These are phyloP conservation scores for Aureobasidium sp. DNA, from an alignment of 2,329 filamentous ascomycete genomes.

Conservation along the genomic window DNA sequence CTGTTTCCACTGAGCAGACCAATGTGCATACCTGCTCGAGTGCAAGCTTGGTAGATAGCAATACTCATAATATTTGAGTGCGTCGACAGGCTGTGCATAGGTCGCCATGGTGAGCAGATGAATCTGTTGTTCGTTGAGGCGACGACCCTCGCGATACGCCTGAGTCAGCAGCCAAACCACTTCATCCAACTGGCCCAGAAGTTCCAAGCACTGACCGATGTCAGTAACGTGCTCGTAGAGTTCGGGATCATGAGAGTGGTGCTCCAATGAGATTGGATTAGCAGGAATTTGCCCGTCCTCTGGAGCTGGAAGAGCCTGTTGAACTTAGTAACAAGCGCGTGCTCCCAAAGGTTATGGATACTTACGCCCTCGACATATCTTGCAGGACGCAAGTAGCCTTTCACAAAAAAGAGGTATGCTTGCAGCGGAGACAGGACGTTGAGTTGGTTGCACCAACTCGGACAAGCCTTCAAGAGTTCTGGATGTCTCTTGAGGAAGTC, in stretches of 20 bases:
- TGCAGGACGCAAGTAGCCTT: constrained; percentile 4
- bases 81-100: constrained; percentile 10
- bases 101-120: background rate
- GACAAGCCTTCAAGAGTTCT: background rate
- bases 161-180: background rate
- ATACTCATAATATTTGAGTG: constrained; percentile 13
- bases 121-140: background rate
- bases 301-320: background rate
- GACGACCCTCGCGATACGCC: background rate
- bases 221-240: constrained; percentile 6
- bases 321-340: background rate
- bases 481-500: constrained; percentile 1
- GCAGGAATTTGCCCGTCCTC: background rate
- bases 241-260: background rate
- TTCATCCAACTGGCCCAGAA: background rate
- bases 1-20: too few relatives aligned
- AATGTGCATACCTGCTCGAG: background rate
- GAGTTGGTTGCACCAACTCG: constrained; percentile 9
- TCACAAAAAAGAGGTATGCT: constrained; percentile 9
- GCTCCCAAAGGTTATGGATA: background rate
- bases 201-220: background rate
- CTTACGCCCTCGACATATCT: constrained; percentile 6
- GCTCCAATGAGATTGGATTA: background rate
- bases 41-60: background rate
- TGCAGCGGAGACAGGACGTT: background rate